Percentiles rank a stretch among this genome's conserved stretches.
Evolutionary conservation across 1,284 basidiomycete genomes (phyloP).

Genomic region (Rhodotorula sp.): DNA sequence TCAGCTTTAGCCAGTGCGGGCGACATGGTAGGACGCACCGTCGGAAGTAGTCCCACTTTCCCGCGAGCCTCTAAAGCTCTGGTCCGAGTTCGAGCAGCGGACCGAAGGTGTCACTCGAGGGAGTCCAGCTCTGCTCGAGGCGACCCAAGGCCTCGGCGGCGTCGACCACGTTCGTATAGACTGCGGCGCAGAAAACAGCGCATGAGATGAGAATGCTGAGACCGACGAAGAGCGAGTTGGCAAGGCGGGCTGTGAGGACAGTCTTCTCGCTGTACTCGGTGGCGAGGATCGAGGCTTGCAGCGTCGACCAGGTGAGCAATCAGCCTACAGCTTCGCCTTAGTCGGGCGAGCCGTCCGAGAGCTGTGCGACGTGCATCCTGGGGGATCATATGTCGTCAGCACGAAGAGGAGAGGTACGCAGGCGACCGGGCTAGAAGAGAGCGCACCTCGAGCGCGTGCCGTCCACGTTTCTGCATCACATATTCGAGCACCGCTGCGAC

Average conservation of each 20-base stretch:
- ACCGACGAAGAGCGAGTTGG: conserved; percentile 12
- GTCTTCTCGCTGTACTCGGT: neutral
- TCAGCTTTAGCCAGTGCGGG: neutral
- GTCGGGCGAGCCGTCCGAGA: too few species aligned
- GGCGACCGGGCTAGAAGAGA: too few species aligned
- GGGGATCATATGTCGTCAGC: too few species aligned
- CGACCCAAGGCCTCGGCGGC: neutral
- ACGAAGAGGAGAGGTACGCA: too few species aligned
- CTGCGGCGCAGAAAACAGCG: conserved; percentile 1
- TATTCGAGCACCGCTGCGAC: too few species aligned
- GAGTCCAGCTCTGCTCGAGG: neutral
- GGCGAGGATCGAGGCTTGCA: conserved; percentile 9
- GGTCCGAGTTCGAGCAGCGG: neutral
- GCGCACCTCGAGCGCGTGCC: too few species aligned
- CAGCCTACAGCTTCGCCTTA: conserved; percentile 9
- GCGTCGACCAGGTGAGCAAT: conserved; percentile 2
- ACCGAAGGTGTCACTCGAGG: neutral
- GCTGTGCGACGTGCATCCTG: too few species aligned
- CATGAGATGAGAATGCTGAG: neutral
- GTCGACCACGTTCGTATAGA: conserved; percentile 2
- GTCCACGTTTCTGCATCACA: too few species aligned
- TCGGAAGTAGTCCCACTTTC: neutral
- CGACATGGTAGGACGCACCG: neutral
- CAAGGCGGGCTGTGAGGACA: neutral
- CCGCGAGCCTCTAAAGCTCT: neutral